These are phyloP conservation scores for Cantharellus cinnabarinus DNA, from an alignment of 768 basidiomycete species.

Conservation along the genomic window DNA sequence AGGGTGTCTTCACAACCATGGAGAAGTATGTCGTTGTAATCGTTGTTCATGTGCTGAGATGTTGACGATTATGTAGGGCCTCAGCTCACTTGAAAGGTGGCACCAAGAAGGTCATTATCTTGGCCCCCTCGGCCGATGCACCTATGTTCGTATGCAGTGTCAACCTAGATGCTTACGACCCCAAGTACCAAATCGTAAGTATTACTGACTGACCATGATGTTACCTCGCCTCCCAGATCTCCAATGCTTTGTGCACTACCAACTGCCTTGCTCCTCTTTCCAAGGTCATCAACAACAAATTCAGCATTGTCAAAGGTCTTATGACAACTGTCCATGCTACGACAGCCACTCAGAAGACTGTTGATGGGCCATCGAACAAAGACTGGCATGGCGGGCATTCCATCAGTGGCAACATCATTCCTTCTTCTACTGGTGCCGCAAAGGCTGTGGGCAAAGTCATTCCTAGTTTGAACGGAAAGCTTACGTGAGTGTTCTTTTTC, in stretches of 20 bases:
- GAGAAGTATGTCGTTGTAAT: conserved; percentile 39
- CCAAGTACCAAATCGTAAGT: conserved; percentile 68
- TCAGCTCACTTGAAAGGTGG: conserved; percentile 89
- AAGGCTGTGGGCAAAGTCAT: conserved; percentile 99
- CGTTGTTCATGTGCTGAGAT: neutral
- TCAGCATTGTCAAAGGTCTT: conserved; percentile 86
- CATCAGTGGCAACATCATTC: conserved; percentile 97
- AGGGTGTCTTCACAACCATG: conserved; percentile 93
- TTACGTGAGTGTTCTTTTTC: conserved; percentile 42
- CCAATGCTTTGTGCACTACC: conserved; percentile 98
- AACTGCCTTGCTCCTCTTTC: conserved; percentile 99
- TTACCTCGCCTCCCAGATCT: conserved; percentile 35
- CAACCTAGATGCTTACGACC: conserved; percentile 82
- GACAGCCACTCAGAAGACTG: conserved; percentile 88
- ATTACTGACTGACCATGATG: conserved; percentile 5
- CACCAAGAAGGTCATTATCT: conserved; percentile 99
- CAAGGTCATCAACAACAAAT: conserved; percentile 95
- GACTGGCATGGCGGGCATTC: conserved; percentile 96
- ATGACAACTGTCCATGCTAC: conserved; percentile 99
- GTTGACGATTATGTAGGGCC: conserved; percentile 30
- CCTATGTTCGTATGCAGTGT: conserved; percentile 92
- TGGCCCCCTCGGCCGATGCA: conserved; percentile 91
- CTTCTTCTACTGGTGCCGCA: conserved; percentile 95
- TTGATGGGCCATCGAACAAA: conserved; percentile 85
- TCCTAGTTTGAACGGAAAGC: conserved; percentile 87